Percentiles rank a stretch among this genome's conserved stretches.
Evolutionary conservation across 2,329 filamentous ascomycete species (phyloP).

Genomic region (Endoconidiophora laricicola): DNA sequence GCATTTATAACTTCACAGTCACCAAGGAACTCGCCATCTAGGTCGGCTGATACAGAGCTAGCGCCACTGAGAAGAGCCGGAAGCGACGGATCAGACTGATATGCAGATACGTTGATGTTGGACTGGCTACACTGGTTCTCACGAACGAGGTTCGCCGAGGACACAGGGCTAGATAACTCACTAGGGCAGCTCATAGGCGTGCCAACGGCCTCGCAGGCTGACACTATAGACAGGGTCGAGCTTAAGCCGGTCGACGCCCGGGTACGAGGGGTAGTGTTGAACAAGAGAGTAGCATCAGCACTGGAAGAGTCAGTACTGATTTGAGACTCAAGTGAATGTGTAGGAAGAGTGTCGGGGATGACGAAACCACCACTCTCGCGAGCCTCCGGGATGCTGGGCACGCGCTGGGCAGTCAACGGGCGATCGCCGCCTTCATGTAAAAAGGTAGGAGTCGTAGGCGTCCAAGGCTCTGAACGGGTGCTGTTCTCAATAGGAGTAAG

Average conservation of each 20-base stretch:
- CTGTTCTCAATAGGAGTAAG: constrained; percentile 14
- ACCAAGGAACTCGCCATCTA: constrained; percentile 42
- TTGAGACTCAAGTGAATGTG: constrained; percentile 6
- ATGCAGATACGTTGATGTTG: constrained; percentile 32
- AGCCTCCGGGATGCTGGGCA: constrained; percentile 18
- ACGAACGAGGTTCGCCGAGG: constrained; percentile 20
- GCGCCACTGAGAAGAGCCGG: constrained; percentile 46
- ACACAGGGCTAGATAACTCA: constrained; percentile 33
- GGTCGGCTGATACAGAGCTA: constrained; percentile 46
- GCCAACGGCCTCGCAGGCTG: constrained; percentile 28
- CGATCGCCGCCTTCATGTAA: constrained; percentile 22
- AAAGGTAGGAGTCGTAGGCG: constrained; percentile 11
- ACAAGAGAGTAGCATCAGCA: neutral
- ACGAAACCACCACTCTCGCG: neutral
- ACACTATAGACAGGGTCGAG: constrained; percentile 33
- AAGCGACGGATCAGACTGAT: constrained; percentile 47
- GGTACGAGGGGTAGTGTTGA: neutral
- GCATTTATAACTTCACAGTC: constrained; percentile 29
- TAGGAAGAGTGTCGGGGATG: constrained; percentile 5
- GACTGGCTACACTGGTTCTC: constrained; percentile 17
- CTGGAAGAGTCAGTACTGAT: constrained; percentile 4
- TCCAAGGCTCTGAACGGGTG: constrained; percentile 20
- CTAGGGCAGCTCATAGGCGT: constrained; percentile 40
- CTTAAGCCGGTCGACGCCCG: constrained; percentile 17
- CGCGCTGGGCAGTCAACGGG: constrained; percentile 31